Evolutionary conservation across 768 basidiomycete species (phyloP), one percentile per base, ranked within the genome.

Genomic region (Rhizopogon vulgaris): DNA sequence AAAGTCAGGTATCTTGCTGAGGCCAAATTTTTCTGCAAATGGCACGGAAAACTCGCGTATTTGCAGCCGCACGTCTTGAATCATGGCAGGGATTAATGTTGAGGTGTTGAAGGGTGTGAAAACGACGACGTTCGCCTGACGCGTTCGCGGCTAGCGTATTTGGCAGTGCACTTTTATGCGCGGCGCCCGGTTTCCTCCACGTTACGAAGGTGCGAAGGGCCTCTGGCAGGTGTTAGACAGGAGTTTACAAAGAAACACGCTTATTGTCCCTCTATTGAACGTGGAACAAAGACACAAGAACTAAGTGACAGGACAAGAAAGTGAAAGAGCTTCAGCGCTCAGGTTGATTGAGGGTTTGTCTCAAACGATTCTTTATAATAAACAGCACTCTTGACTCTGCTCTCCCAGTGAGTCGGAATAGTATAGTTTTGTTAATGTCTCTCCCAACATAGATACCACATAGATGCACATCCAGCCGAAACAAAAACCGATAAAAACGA

Each of bases 1-100:
- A 59, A 83, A 74, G 2, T 75, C 71, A 0, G 78, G 74, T 42
- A 90, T 75, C 49, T 78, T 74, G 14, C 73, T 71, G 39, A 88
- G 73, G 41, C 78, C 76, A 42, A 83, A 68, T 28, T 61, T 61
- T 12, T 57, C 30, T 3, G 65, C 65, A 8, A 64, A 15, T 8
- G 71, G 70, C n/a, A 59, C 53, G 28, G 58, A 59, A 28, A 60
- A 48, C 25, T 68, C 60, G 30, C 68, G 69, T 32, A 68, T 40
- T 48, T 65, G 56, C 41, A 49, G 53, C 15, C 67, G 60, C 9
- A 68, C 56, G 39, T 67, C 68, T 17, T 58, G 53, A 46, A 68
- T 64, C 67, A 68, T 63, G 52, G 14, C 27, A 49, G 57, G 14
- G 40, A 17, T 51, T n/a, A 12, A 18, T 18, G 25, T 25, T 9